Evolutionary conservation across 1,284 basidiomycete genomes (phyloP).

Genomic region (Cryptococcus sp.): DNA sequence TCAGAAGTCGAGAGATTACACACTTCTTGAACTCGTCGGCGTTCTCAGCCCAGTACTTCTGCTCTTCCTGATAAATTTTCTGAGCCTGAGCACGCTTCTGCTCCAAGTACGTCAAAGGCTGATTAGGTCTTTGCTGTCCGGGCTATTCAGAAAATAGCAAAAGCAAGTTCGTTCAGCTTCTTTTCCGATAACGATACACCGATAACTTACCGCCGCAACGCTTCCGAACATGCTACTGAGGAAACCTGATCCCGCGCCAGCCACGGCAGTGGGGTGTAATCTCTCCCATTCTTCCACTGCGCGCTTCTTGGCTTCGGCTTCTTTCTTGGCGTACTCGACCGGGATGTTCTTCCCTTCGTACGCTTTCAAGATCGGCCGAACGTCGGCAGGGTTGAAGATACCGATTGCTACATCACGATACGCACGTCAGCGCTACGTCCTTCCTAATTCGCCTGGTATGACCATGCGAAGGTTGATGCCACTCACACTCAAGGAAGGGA

Average conservation of each 20-base stretch:
- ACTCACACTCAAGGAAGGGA: constrained; percentile 93
- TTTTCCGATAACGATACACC: constrained; percentile 18
- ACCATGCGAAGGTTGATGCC: not conserved
- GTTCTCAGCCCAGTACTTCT: constrained; percentile 81
- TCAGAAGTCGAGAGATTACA: constrained; percentile 12
- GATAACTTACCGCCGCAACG: constrained; percentile 49
- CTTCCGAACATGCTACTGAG: constrained; percentile 67
- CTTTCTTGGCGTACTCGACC: constrained; percentile 82
- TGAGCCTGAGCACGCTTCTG: constrained; percentile 86
- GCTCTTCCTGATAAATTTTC: constrained; percentile 78
- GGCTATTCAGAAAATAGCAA: constrained; percentile 14
- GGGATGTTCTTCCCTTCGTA: constrained; percentile 89
- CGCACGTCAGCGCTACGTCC: not conserved
- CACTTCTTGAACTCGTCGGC: constrained; percentile 74
- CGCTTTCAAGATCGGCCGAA: constrained; percentile 79
- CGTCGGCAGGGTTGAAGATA: constrained; percentile 80
- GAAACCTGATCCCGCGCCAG: constrained; percentile 40
- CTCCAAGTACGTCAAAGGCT: constrained; percentile 85
- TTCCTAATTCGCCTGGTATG: not conserved
- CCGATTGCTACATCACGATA: constrained; percentile 69
- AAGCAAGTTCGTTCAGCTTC: not conserved
- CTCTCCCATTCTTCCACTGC: constrained; percentile 83
- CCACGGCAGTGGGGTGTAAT: constrained; percentile 54
- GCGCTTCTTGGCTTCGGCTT: constrained; percentile 73
- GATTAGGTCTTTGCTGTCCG: constrained; percentile 39